A percentile compares a stretch with the other conserved stretches of the same genome.
Conservation (phyloP, 495 filamentous ascomycete genomes). For the Penicillium psychrofluorescens region DNA sequence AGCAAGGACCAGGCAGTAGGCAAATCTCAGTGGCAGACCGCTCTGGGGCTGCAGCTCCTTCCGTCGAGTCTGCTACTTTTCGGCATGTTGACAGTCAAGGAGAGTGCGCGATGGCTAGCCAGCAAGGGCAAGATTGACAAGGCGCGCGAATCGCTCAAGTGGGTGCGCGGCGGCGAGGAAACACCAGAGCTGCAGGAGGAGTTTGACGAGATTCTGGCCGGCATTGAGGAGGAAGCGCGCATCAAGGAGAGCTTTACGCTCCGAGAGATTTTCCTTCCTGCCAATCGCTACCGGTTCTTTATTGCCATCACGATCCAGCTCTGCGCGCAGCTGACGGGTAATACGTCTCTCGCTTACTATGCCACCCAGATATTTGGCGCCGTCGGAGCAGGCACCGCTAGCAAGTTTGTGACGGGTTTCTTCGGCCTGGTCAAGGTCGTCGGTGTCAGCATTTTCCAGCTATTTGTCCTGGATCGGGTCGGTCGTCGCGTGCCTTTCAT, state of each 20-base stretch:
- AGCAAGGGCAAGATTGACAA: slow-evolving; percentile 14
- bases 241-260: slow-evolving; percentile 31
- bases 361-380: slow-evolving; percentile 41
- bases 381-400: slow-evolving; percentile 32
- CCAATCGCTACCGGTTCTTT: slow-evolving; percentile 36
- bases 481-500: slow-evolving; percentile 48
- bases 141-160: slow-evolving; percentile 35
- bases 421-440: slow-evolving; percentile 43
- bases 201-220: slow-evolving; percentile 21
- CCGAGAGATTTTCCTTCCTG: slow-evolving; percentile 34
- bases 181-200: slow-evolving; percentile 21
- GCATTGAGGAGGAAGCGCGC: slow-evolving; percentile 39
- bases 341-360: slow-evolving; percentile 43
- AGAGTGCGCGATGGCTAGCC: neutral
- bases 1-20: slow-evolving; percentile 18
- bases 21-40: neutral
- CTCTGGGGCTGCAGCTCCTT: too few relatives aligned
- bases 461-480: slow-evolving; percentile 44
- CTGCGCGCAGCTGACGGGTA: slow-evolving; percentile 39
- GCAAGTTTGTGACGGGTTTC: slow-evolving; percentile 40
- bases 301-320: slow-evolving; percentile 37
- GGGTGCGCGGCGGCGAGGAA: slow-evolving; percentile 39
- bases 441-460: slow-evolving; percentile 32
- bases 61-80: neutral
- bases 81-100: neutral